phyloP scores from a whole-genome alignment of 2,329 filamentous ascomycete genomes.

The Aspergillus transmontanensis region DNA sequence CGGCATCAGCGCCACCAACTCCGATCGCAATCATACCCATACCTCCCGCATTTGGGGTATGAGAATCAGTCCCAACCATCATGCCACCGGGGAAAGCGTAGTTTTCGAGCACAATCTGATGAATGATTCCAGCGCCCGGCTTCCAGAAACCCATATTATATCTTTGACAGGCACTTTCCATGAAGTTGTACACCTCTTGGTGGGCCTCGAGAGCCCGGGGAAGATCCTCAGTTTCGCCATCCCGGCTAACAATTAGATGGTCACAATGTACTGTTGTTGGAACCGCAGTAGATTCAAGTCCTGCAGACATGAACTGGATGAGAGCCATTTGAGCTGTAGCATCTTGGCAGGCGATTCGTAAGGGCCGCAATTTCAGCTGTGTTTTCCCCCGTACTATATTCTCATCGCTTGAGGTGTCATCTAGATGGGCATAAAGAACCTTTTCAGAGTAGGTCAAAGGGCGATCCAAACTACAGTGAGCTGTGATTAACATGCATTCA shows the following conservation, averaged over 20 bases:
- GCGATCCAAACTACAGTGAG: no score
- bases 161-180: slow-evolving; percentile 85
- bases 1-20: slow-evolving; percentile 96
- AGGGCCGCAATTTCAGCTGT: slow-evolving; percentile 83
- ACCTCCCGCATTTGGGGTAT: slow-evolving; percentile 96
- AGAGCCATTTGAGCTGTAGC: slow-evolving; percentile 99
- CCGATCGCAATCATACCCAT: slow-evolving; percentile 92
- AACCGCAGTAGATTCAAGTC: slow-evolving; percentile 92
- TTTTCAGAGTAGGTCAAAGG: no score
- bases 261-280: slow-evolving; percentile 97
- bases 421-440: no score
- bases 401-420: no score
- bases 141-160: slow-evolving; percentile 99
- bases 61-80: slow-evolving; percentile 95
- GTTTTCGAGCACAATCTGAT: slow-evolving; percentile 98
- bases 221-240: slow-evolving; percentile 92
- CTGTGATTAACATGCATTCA: no score
- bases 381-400: no score
- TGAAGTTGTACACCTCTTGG: slow-evolving; percentile 99
- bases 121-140: slow-evolving; percentile 97
- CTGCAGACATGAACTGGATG: slow-evolving; percentile 98
- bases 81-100: slow-evolving; percentile 98
- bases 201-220: slow-evolving; percentile 88
- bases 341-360: slow-evolving; percentile 98
- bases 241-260: slow-evolving; percentile 97